Percentiles rank a stretch among this genome's conserved stretches.
These are phyloP conservation scores for Chytridium lagenaria DNA, from an alignment of 371 early-diverging fungal species.

Conservation along the genomic window DNA sequence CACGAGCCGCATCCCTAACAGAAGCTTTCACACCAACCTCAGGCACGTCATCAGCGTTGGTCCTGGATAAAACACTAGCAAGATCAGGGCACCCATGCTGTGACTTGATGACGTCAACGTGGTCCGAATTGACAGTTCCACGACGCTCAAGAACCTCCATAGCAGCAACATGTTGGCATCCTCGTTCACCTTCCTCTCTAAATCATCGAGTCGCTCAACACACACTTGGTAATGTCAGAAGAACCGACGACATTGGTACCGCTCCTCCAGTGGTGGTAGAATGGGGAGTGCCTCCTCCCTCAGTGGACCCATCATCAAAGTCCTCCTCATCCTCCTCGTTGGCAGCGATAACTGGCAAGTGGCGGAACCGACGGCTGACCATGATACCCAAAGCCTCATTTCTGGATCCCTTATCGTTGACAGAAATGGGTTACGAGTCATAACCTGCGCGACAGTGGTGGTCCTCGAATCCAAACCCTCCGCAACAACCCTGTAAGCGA, in stretches of 20 bases:
- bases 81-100: constrained; percentile 80
- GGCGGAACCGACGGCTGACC: constrained; percentile 92
- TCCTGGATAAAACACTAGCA: constrained; percentile 65
- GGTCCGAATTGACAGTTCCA: constrained; percentile 49
- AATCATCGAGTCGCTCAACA: constrained; percentile 92
- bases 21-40: constrained; percentile 79
- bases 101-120: constrained; percentile 42
- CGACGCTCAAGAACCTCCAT: constrained; percentile 89
- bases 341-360: constrained; percentile 93
- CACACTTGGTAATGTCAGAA: constrained; percentile 94
- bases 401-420: constrained; percentile 54
- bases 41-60: constrained; percentile 51
- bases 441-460: constrained; percentile 84
- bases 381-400: constrained; percentile 93
- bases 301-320: constrained; percentile 37
- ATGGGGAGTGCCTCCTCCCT: constrained; percentile 26
- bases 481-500: constrained; percentile 86
- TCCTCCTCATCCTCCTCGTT: constrained; percentile 69
- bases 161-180: constrained; percentile 85
- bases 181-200: constrained; percentile 91
- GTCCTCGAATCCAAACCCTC: constrained; percentile 79
- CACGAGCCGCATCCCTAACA: constrained; percentile 85
- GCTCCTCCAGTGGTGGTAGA: constrained; percentile 29
- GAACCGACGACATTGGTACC: constrained; percentile 80
- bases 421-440: constrained; percentile 83